phyloP scores from a whole-genome alignment of 1,139 yeast genomes.

The Nadsonia starkeyi-henricii region DNA sequence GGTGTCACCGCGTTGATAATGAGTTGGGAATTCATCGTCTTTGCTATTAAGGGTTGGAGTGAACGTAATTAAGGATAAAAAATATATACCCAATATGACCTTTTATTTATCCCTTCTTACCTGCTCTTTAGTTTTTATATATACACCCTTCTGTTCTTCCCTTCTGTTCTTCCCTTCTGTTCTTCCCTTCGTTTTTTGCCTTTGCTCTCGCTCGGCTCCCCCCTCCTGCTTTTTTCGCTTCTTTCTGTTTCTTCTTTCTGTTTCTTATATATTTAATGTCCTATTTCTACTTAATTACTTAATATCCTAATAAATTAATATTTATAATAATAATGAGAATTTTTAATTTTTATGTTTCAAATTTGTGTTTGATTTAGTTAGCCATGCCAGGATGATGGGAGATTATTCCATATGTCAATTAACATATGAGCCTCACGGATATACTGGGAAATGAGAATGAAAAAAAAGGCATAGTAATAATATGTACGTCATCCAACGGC shows the following conservation, averaged over 20 bases:
- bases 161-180: background rate
- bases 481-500: too few relatives aligned
- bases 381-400: too few relatives aligned
- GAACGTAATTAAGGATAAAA: background rate
- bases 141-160: background rate
- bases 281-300: background rate
- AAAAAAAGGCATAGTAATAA: too few relatives aligned
- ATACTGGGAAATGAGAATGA: too few relatives aligned
- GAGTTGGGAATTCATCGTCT: conserved; percentile 76
- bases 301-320: too few relatives aligned
- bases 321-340: too few relatives aligned
- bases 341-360: too few relatives aligned
- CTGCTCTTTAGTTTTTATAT: background rate
- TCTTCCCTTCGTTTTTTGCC: background rate
- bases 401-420: too few relatives aligned
- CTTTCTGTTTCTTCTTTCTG: background rate
- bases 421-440: too few relatives aligned
- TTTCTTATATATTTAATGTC: background rate
- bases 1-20: conserved; percentile 69
- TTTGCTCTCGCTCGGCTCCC: background rate
- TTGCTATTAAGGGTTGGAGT: conserved; percentile 35
- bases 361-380: too few relatives aligned
- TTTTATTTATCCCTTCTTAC: too few relatives aligned
- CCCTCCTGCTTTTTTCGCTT: background rate
- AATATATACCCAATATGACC: too few relatives aligned